Conservation (phyloP, 176 grass and related monocot genomes). For the Oryza officinalis region DNA sequence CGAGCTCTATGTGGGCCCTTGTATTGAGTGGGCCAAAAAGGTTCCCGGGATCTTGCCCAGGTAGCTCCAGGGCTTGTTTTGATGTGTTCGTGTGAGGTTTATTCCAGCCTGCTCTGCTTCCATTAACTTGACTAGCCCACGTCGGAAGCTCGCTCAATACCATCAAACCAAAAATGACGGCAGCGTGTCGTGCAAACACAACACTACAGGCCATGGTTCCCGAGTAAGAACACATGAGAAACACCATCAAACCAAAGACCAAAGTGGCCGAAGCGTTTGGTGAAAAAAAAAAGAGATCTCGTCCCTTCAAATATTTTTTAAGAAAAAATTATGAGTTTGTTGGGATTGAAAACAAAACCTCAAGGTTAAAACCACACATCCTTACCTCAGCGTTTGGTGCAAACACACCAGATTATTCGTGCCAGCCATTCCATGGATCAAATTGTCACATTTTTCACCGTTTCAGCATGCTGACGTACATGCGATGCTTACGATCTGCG, state of each 20-base stretch:
- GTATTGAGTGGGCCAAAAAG: not conserved
- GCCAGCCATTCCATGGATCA: not conserved
- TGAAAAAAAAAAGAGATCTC: no score
- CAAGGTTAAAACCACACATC: no score
- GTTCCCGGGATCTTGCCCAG: not conserved
- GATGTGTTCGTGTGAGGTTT: not conserved
- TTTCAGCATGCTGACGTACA: not conserved
- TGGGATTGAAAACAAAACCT: no score
- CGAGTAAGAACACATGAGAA: not conserved
- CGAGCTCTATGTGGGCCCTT: not conserved
- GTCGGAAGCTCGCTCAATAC: not conserved
- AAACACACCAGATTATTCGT: no score
- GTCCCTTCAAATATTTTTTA: no score
- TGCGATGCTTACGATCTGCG: not conserved
- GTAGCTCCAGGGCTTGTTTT: not conserved
- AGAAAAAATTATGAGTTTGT: no score
- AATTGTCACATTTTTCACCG: not conserved
- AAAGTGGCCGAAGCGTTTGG: not conserved
- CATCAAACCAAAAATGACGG: not conserved
- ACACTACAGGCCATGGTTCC: not conserved
- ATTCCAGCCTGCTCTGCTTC: not conserved
- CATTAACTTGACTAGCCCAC: not conserved
- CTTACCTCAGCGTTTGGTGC: not conserved
- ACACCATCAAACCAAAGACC: not conserved
- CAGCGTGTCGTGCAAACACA: no score